A percentile compares a stretch with the other conserved stretches of the same genome.
phyloP scores from a whole-genome alignment of 768 basidiomycete species.

The Russula olivacea region DNA sequence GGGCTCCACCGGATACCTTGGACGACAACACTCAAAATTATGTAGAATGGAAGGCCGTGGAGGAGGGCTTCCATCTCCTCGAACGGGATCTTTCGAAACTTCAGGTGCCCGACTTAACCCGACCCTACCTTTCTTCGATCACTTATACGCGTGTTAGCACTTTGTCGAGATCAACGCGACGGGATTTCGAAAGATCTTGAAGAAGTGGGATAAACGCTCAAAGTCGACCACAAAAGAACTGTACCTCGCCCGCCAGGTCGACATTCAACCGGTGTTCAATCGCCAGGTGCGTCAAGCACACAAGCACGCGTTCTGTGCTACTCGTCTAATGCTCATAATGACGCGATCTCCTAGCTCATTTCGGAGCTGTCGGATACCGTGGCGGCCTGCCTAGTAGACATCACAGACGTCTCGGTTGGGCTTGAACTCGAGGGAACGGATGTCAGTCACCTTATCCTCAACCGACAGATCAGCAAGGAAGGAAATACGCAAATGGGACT shows the following conservation, averaged over 20 bases:
- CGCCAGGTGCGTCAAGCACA: slow-evolving; percentile 60
- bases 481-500: slow-evolving; percentile 59
- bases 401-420: slow-evolving; percentile 68
- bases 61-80: slow-evolving; percentile 91
- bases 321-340: background rate
- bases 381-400: slow-evolving; percentile 72
- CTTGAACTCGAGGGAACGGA: slow-evolving; percentile 74
- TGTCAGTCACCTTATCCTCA: slow-evolving; percentile 63
- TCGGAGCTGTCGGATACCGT: slow-evolving; percentile 93
- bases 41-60: slow-evolving; percentile 92
- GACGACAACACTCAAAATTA: slow-evolving; percentile 55
- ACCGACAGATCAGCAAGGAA: slow-evolving; percentile 64
- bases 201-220: slow-evolving; percentile 97
- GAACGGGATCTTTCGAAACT: slow-evolving; percentile 93
- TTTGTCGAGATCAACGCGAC: slow-evolving; percentile 97
- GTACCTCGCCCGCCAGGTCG: slow-evolving; percentile 92
- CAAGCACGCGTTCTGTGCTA: background rate
- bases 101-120: slow-evolving; percentile 51
- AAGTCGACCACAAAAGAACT: slow-evolving; percentile 95
- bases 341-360: slow-evolving; percentile 55
- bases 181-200: slow-evolving; percentile 94
- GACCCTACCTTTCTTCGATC: slow-evolving; percentile 14
- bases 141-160: slow-evolving; percentile 47
- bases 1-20: slow-evolving; percentile 62
- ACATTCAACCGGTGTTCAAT: slow-evolving; percentile 98